Base-by-base conservation (phyloP, 75 land plant species). In the Sequoia sempervirens region DNA sequence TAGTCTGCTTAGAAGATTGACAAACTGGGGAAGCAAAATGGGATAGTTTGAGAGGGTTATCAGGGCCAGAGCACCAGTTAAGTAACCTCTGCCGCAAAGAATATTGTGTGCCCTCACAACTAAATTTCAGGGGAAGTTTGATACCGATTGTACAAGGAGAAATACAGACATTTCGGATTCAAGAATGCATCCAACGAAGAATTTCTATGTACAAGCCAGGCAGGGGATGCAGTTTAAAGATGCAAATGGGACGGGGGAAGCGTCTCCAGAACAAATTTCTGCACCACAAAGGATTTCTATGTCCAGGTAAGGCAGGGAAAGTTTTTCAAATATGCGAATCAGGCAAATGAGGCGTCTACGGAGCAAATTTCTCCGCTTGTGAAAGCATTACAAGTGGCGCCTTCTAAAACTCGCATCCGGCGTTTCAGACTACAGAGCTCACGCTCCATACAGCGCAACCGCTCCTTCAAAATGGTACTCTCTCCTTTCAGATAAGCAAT, bases 401-500 rank as follows among this genome's bases (percentile, higher is more conserved):
- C 80, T 78, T 78, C 80, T 40, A 78, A 78, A 23, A 45, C 32
- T 58, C 37, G 81, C 81, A 86, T 70, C 34, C 86, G 54, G 36
- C 86, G 87, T 68, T 86, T n/a, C 61, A 86, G 87, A 50, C 69
- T 88, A 50, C 66, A 45, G 28, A 82, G 75, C 40, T 87, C 82
- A 50, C 86, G 88, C 79, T 86, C 87, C 88, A 87, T 79, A 32
- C 38, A 34, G 70, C 40, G 86, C 18, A 87, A 32, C 15, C 88
- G 70, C 70, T 88, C 89, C 84, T 87, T 88, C 30, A 88, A 73
- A 26, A 69, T 74, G 56, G 88, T 38, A 53, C 82, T 88, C 81
- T 87, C 84, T 41, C 83, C 89, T 56, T 88, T 89, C 89, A 88
- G 69, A 52, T 83, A 82, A 26, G 84, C 89, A 56, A 88, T 88